Conservation (phyloP, 371 early-diverging fungal species). For the Mucor irregularis region DNA sequence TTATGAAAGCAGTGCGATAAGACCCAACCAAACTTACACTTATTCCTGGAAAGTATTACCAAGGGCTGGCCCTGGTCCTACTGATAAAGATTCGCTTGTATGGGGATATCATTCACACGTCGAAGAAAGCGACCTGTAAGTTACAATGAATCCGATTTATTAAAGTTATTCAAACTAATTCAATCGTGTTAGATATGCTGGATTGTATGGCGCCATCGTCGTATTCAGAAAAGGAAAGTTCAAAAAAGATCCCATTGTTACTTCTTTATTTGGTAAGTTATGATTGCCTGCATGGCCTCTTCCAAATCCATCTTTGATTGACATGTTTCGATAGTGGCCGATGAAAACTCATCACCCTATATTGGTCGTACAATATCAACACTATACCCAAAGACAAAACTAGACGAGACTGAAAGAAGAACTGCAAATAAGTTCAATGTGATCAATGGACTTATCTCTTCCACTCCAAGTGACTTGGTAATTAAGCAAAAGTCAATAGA, state of each 20-base stretch:
- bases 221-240: conserved; percentile 44
- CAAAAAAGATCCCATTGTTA: conserved; percentile 33
- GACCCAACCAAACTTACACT: conserved; percentile 36
- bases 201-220: conserved; percentile 49
- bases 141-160: neutral
- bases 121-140: conserved; percentile 42
- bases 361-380: conserved; percentile 26
- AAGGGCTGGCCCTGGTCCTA: conserved; percentile 48
- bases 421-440: conserved; percentile 27
- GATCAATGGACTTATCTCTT: conserved; percentile 39
- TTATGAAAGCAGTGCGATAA: conserved; percentile 25
- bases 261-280: conserved; percentile 37
- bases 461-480: conserved; percentile 28
- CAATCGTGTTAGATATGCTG: conserved; percentile 31
- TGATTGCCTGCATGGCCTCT: neutral
- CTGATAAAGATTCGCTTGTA: conserved; percentile 42
- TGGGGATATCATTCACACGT: conserved; percentile 60
- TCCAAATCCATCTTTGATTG: neutral
- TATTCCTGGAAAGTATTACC: conserved; percentile 51
- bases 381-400: conserved; percentile 5
- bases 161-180: neutral
- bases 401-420: neutral
- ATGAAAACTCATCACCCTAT: conserved; percentile 45
- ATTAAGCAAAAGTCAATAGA: conserved; percentile 7
- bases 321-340: conserved; percentile 19